Evolutionary conservation across 1,284 basidiomycete species (phyloP), one percentile per base, ranked within the genome.

Genomic region (Naganishia cerealis): DNA sequence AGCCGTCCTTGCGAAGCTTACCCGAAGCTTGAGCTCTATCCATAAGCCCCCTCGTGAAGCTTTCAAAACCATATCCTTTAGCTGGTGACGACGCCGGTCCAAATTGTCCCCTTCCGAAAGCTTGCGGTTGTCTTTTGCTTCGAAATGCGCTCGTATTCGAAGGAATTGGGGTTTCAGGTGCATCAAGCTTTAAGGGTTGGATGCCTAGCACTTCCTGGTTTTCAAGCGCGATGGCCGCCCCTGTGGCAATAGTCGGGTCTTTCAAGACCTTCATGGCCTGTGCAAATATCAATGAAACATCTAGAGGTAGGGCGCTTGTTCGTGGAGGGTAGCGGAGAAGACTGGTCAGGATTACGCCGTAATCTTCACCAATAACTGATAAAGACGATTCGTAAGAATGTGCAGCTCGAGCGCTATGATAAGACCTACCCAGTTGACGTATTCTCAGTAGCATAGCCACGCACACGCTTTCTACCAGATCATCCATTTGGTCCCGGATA

Each of bases 361-460:
- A 94, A 78, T 94, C 92, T 21, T 88, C 85, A 8, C 88, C 85
- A 70, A 96, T 87, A 43, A 96, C 92, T 92, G 73, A 8, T 59
- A 36, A 38, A 72, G 61, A 65, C 70, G 36, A 50, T 42, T 52
- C 21, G 54, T 40, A 15, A 43, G 52, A 36, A 38, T 40, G 12
- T n/a, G 39, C 7, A 18, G 24, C 10, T 43, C 43, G 13, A 57
- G 46, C 3, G 36, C 39, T 33, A 42, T 24, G 18, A 24, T 29
- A 24, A 24, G 36, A 81, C 89, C 80, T 73, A 92, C 91, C 79
- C 75, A 89, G 85, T 75, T 92, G 93, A 53, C 94, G 87, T 74
- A 95, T 91, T 56, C 94, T 87, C 67, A 96, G 85, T 13, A 97
- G 85, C 92, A 96, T 94, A 0, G 91, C 90, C 18, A 95, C 87